phyloP scores from a whole-genome alignment of 805 yeast species.

The Candida maesae region DNA sequence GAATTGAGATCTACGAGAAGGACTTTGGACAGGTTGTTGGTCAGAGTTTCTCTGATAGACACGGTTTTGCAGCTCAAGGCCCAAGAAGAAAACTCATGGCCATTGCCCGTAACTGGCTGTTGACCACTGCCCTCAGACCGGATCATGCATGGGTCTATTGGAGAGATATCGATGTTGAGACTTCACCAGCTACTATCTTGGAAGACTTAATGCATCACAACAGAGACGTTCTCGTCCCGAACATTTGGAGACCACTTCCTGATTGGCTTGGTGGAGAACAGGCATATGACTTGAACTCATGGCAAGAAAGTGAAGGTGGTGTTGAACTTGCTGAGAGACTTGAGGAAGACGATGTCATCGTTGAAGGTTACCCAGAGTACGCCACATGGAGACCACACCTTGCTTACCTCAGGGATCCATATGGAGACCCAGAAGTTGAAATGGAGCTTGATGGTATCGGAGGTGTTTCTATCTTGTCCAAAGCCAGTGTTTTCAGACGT shows the following conservation, averaged over 20 bases:
- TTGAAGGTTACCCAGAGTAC: slow-evolving; percentile 95
- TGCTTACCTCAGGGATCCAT: slow-evolving; percentile 91
- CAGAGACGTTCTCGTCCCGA: slow-evolving; percentile 91
- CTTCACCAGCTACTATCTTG: slow-evolving; percentile 75
- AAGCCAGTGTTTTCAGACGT: slow-evolving; percentile 77
- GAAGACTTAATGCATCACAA: slow-evolving; percentile 93
- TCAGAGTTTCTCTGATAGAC: slow-evolving; percentile 89
- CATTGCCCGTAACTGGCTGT: slow-evolving; percentile 90
- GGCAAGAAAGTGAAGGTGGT: slow-evolving; percentile 86
- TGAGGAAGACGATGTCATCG: slow-evolving; percentile 94
- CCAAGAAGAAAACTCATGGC: slow-evolving; percentile 95
- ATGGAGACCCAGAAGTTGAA: slow-evolving; percentile 91
- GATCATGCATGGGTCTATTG: slow-evolving; percentile 95
- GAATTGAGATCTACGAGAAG: slow-evolving; percentile 82
- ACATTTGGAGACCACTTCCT: slow-evolving; percentile 87
- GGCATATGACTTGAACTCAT: slow-evolving; percentile 79
- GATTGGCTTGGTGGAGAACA: slow-evolving; percentile 84
- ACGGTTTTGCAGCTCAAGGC: slow-evolving; percentile 95
- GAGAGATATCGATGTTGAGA: slow-evolving; percentile 98
- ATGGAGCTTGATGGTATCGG: slow-evolving; percentile 96
- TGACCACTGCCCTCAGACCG: slow-evolving; percentile 82
- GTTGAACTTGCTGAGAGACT: slow-evolving; percentile 67
- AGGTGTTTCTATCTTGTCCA: slow-evolving; percentile 89
- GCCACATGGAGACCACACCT: slow-evolving; percentile 98
- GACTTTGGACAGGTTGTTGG: slow-evolving; percentile 94